Base-by-base conservation (phyloP, 2,329 filamentous ascomycete species). In the Aspergillus nomiae region DNA sequence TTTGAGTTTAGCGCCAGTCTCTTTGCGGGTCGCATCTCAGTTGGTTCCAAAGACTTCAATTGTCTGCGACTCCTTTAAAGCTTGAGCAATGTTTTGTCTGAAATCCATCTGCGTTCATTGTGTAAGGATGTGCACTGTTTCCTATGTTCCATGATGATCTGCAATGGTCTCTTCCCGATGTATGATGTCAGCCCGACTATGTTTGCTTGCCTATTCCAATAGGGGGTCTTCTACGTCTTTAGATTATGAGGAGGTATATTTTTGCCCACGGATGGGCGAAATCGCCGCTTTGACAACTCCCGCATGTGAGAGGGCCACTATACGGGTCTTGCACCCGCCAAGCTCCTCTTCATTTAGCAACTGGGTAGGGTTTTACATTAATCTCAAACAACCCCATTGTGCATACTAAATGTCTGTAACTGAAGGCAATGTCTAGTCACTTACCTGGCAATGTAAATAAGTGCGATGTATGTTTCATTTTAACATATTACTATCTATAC, bases 11-110 rank as follows among this genome's bases (percentile, higher is more conserved):
- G 54, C 21, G 58, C 21, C 28, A 14, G 38, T 56, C 43, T 59
- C 50, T 41, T 54, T 58, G 53, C 57, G 57, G 57, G 57, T 60
- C 41, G 16, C 28, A 51, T 32, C 34, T n/a, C 21, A 26, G 14
- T 51, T 46, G 32, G 51, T 14, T 55, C n/a, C 38, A 24, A 19
- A 34, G 34, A 55, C 51, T 54, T 38, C 51, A 34, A 34, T 51
- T 54, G 48, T 28, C 26, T 16, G 16, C 21, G 50, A 19, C 38
- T n/a, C 16, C 19, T 41, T n/a, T 4, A 19, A 41, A n/a, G 38
- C 38, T 41, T 41, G 38, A n/a, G 38, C 38, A 34, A 34, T 53
- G 50, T 34, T 21, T 36, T 24, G 32, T 51, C 48, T 38, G n/a
- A 38, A 55, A 36, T 38, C 32, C 12, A 26, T 11, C 32, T 4